phyloP scores from a whole-genome alignment of 2,329 filamentous ascomycete genomes.

The Rhinocladiella similis region DNA sequence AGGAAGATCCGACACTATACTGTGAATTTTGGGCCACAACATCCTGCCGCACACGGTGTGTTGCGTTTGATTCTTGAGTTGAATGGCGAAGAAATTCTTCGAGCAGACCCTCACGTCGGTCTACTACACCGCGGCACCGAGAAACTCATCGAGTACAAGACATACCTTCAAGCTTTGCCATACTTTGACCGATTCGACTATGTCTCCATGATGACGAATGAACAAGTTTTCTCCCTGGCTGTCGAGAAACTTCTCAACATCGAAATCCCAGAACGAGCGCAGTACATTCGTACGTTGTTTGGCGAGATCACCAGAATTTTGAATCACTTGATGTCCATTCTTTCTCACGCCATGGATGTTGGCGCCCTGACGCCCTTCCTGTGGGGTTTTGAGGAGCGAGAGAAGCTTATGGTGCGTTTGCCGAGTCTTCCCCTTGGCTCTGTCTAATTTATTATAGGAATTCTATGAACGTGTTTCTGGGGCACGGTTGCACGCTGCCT shows the following conservation, averaged over 20 bases:
- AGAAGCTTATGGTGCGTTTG: slow-evolving; percentile 93
- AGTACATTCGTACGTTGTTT: slow-evolving; percentile 95
- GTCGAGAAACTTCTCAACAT: slow-evolving; percentile 98
- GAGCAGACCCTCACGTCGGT: slow-evolving; percentile 94
- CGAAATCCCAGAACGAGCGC: slow-evolving; percentile 91
- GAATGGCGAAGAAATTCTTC: slow-evolving; percentile 95
- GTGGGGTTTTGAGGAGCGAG: slow-evolving; percentile 99
- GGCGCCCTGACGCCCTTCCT: slow-evolving; percentile 96
- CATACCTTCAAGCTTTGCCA: slow-evolving; percentile 93
- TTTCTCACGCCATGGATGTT: slow-evolving; percentile 98
- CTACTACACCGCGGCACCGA: slow-evolving; percentile 95
- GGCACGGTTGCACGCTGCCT: slow-evolving; percentile 94
- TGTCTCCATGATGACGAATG: slow-evolving; percentile 99
- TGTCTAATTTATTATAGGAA: slow-evolving; percentile 61
- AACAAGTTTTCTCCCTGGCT: slow-evolving; percentile 93
- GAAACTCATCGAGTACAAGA: slow-evolving; percentile 99
- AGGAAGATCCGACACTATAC: slow-evolving; percentile 98
- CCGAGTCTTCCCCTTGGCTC: slow-evolving; percentile 6
- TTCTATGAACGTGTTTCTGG: slow-evolving; percentile 99
- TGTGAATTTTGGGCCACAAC: slow-evolving; percentile 98
- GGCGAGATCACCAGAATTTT: slow-evolving; percentile 90
- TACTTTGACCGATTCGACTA: slow-evolving; percentile 99
- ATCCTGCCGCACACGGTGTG: slow-evolving; percentile 97
- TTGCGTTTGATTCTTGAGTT: slow-evolving; percentile 95
- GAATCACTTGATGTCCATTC: slow-evolving; percentile 97